Conservation (phyloP, 495 filamentous ascomycete species). For the Hyaloscypha variabilis region DNA sequence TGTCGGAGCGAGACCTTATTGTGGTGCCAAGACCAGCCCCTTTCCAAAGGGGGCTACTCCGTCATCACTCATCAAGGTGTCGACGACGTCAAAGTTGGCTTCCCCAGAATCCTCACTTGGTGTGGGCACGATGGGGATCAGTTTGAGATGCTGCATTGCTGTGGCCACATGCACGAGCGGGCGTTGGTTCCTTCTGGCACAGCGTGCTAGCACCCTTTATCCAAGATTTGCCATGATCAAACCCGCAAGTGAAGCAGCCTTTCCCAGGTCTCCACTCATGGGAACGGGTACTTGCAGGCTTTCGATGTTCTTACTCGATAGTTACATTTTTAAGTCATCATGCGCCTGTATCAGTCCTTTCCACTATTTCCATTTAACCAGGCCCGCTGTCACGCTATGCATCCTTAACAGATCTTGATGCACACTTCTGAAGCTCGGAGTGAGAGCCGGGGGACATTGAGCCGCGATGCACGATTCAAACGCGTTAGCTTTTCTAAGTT, state of each 20-base stretch:
- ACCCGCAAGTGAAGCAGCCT: background rate
- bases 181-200: background rate
- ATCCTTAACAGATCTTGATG: background rate
- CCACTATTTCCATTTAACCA: no score
- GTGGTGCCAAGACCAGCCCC: background rate
- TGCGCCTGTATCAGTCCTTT: no score
- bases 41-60: no score
- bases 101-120: background rate
- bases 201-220: background rate
- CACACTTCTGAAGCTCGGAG: background rate
- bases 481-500: background rate
- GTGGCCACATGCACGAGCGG: no score
- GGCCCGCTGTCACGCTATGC: no score
- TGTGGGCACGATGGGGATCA: background rate
- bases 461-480: background rate
- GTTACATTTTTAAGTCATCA: no score
- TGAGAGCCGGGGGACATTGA: background rate
- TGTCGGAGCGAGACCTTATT: background rate
- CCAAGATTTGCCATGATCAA: background rate
- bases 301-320: no score
- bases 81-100: no score
- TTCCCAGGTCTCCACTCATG: background rate
- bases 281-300: background rate
- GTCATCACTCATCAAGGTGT: no score
- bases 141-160: no score